Evolutionary conservation across 1,284 basidiomycete species (phyloP), one percentile per base, ranked within the genome.

Genomic region (Moesziomyces globuligerus): DNA sequence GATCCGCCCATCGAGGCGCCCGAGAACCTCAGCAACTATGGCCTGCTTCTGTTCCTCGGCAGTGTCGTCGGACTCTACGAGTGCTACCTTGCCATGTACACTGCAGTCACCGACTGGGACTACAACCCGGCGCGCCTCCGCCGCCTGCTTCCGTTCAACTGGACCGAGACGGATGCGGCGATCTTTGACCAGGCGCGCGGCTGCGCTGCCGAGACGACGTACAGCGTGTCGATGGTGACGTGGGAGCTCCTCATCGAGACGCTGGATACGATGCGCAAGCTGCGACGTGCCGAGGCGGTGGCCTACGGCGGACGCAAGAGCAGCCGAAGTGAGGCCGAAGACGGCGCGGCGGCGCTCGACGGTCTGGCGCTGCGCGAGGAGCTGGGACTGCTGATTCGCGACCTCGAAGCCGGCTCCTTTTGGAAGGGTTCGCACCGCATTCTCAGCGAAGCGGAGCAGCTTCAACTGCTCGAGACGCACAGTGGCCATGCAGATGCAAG

Each of bases 31-130:
- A 38, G 45, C 39, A 39, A 48, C 43, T 49, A 47, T 15, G 60
- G 51, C n/a, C 17, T 32, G 1, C 46, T 70, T 1, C 60, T 64
- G 17, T 46, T 64, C 37, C 41, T 70, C 21, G 60, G 42, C 20
- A 60, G 52, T 0, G 47, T 56, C 0, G 56, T 56, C 3, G 67
- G 67, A 7, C 40, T 70, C 20, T 70, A 59, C 52, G 60, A 65
- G 32, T 59, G 58, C 52, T 70, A 55, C 23, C 34, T 70, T 23
- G 49, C 67, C 21, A 60, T 64, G 48, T 70, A 59, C 38, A 58
- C 55, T 7, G 67, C 67, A 4, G 26, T 70, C 13, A 59, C 67
- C 28, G 67, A 70, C 40, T 70, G 67, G 67, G 67, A 70, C 46
- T 70, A 70, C 53, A 70, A 70, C 17, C 67, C 67, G 7, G 44